Evolutionary conservation across 768 basidiomycete species (phyloP), one percentile per base, ranked within the genome.

Genomic region (Rubroboletus pulcherrimus): DNA sequence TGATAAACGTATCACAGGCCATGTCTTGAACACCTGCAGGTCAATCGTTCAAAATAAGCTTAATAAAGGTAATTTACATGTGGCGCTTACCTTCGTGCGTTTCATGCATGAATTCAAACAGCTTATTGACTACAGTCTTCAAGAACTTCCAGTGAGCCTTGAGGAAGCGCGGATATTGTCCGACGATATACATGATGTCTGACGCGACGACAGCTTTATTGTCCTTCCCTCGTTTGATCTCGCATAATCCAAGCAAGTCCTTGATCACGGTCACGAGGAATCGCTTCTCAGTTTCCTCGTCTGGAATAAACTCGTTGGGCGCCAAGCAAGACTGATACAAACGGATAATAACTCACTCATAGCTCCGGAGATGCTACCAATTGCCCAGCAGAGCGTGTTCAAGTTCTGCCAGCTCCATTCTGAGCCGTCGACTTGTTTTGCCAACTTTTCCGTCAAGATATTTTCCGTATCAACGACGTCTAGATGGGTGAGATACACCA

Each of bases 121-220:
- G 79, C 73, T 99, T 99, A 77, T 98, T 99, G 59, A 99, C 96
- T 52, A 99, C 97, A 2, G 97, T 98, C 80, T 99, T 99, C 69
- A 99, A 77, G 83, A 99, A 99, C 75, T 98, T 99, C 97, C 97
- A 99, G 71, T 99, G 97, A 17, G 97, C 97, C 72, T 98, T 98
- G 67, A 99, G 84, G 85, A 98, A 99, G 35, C 97, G 87, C 43
- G 97, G 97, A 69, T 99, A 99, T 75, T 99, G 97, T 48, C 97
- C 97, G 60, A 99, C 97, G 66, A 98, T 99, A 71, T 99, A 99
- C 91, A 93, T 93, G 70, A 93, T 93, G 66, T 93, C 89, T 29
- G 91, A 93, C 8, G 92, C 92, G 62, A 98, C 96, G 59, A 98
- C 94, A 4, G 97, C 97, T 71, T 99, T 99, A 82, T 99, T 98